Conservation (phyloP, 2,329 filamentous ascomycete genomes). For the Stylonectria norvegica region DNA sequence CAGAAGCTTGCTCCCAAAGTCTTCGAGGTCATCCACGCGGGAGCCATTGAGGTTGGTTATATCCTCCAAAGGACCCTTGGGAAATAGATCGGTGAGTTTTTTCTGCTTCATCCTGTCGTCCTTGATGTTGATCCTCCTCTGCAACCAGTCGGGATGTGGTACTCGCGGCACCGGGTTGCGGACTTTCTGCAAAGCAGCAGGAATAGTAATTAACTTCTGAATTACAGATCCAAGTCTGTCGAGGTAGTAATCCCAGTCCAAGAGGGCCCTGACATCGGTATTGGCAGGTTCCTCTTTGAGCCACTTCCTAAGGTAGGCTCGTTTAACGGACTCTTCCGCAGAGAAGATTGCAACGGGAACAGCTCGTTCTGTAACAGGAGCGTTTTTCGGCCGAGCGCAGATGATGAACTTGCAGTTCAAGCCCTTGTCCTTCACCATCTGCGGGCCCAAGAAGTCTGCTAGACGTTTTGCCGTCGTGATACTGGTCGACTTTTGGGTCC, state of each 20-base stretch:
- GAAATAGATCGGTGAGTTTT: constrained; percentile 93
- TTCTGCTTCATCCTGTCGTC: constrained; percentile 98
- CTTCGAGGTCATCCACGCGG: constrained; percentile 69
- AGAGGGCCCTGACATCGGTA: constrained; percentile 82
- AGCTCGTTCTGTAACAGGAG: constrained; percentile 90
- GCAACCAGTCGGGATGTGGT: constrained; percentile 93
- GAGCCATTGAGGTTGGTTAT: constrained; percentile 62
- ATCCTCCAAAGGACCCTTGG: constrained; percentile 67
- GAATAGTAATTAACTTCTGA: constrained; percentile 98
- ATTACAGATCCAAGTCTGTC: constrained; percentile 96
- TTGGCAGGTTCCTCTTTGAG: constrained; percentile 86
- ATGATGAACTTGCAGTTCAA: constrained; percentile 99
- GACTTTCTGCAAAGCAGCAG: constrained; percentile 91
- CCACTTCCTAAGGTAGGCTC: constrained; percentile 91
- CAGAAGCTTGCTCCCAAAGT: constrained; percentile 68
- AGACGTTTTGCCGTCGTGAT: constrained; percentile 95
- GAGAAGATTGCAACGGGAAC: constrained; percentile 97
- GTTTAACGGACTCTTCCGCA: constrained; percentile 82
- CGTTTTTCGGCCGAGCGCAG: constrained; percentile 77
- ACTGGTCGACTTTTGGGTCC: constrained; percentile 93
- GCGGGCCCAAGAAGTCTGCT: constrained; percentile 93
- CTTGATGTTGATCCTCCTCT: constrained; percentile 87
- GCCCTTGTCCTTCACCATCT: constrained; percentile 99
- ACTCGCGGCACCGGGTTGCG: constrained; percentile 92
- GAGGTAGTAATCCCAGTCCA: constrained; percentile 97